Evolutionary conservation across 257 asterid genomes (phyloP).

Genomic region (Solanum medicagineum): DNA sequence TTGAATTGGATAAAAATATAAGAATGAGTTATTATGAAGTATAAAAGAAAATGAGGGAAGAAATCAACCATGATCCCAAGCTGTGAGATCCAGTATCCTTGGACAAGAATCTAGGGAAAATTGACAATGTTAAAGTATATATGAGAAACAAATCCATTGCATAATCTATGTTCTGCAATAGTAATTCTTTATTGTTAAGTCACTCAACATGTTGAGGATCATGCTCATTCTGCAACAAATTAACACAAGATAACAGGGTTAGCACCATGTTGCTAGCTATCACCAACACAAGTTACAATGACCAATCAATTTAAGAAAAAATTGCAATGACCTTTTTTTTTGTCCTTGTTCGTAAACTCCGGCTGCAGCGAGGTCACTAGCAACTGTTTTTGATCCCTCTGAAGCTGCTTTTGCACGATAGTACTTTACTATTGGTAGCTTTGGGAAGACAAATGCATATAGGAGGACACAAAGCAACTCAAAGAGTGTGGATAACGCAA

Average conservation of each 20-base stretch:
- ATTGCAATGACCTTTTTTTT: not conserved
- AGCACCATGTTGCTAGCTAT: not conserved
- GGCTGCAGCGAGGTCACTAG: constrained; percentile 30
- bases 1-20: not conserved
- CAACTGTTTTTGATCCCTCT: constrained; percentile 35
- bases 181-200: constrained; percentile 23
- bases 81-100: constrained; percentile 35
- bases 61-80: constrained; percentile 27
- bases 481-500: constrained; percentile 19
- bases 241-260: not conserved
- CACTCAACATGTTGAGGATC: constrained; percentile 8
- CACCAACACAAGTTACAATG: not conserved
- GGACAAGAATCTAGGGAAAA: constrained; percentile 35
- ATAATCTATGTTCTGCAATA: constrained; percentile 23
- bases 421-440: constrained; percentile 30
- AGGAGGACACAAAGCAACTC: constrained; percentile 34
- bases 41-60: not conserved
- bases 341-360: constrained; percentile 5
- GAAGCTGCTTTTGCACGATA: constrained; percentile 29
- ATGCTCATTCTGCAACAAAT: constrained; percentile 5
- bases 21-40: not conserved
- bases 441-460: constrained; percentile 24
- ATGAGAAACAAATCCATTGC: constrained; percentile 27
- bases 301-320: not conserved
- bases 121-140: constrained; percentile 22